These are phyloP conservation scores for Alternaria brassicae DNA, from an alignment of 2,329 filamentous ascomycete genomes.

Conservation along the genomic window DNA sequence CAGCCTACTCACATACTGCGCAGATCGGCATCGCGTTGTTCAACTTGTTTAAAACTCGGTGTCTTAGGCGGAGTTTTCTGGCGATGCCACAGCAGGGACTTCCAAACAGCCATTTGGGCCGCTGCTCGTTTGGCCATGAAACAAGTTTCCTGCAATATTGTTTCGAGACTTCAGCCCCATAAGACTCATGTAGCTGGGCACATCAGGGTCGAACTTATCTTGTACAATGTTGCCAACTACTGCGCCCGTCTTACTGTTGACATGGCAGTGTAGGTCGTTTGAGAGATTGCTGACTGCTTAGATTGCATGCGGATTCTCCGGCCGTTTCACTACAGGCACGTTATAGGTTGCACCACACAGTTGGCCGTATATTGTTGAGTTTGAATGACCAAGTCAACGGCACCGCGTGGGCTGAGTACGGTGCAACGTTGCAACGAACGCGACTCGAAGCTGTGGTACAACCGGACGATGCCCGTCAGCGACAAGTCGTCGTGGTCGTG, in stretches of 20 bases:
- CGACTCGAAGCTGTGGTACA: not conserved
- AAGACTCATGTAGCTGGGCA: constrained; percentile 8
- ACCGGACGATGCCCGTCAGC: not conserved
- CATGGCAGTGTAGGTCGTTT: constrained; percentile 4
- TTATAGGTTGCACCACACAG: not conserved
- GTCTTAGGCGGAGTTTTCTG: not conserved
- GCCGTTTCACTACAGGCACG: not conserved
- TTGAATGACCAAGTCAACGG: not conserved
- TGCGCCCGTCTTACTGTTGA: constrained; percentile 2
- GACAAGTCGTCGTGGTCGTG: constrained; percentile 4
- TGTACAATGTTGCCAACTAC: not conserved
- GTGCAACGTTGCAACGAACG: constrained; percentile 13
- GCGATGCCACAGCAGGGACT: not conserved
- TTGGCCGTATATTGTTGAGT: constrained; percentile 12
- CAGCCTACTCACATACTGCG: not conserved
- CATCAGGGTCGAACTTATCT: not conserved
- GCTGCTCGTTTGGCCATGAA: not conserved
- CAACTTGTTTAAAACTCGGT: not conserved
- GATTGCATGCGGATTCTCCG: constrained; percentile 8
- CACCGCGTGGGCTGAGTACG: constrained; percentile 15
- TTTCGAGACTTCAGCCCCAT: constrained; percentile 4
- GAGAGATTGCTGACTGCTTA: constrained; percentile 10
- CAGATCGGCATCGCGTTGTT: not conserved
- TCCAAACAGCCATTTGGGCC: not conserved
- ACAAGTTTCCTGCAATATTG: not conserved